These are phyloP conservation scores for Coriolopsis trogii DNA, from an alignment of 1,284 basidiomycete species.

Conservation along the genomic window DNA sequence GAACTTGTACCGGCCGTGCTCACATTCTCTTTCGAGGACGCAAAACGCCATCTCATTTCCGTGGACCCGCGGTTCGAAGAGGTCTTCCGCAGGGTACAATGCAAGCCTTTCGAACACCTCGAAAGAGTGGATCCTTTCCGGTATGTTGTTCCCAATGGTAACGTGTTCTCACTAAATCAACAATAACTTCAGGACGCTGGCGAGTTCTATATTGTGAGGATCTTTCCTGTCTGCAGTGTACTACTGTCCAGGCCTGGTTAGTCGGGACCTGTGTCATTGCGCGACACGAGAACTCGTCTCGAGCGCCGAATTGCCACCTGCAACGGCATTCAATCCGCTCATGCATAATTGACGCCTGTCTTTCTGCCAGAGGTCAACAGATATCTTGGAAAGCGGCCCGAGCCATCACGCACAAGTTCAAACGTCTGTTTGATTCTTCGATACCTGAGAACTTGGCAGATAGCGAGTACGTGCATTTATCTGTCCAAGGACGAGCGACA, in stretches of 20 bases:
- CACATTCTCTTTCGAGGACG: slow-evolving; percentile 75
- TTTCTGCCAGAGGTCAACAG: slow-evolving; percentile 86
- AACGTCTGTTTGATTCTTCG: slow-evolving; percentile 71
- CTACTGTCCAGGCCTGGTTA: too few species aligned
- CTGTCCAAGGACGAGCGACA: background rate
- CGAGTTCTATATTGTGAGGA: slow-evolving; percentile 56
- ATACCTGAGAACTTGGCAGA: slow-evolving; percentile 70
- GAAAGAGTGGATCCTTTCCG: slow-evolving; percentile 77
- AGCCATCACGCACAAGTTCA: slow-evolving; percentile 85
- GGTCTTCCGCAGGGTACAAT: slow-evolving; percentile 65
- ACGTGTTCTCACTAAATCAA: background rate
- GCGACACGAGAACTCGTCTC: background rate
- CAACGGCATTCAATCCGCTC: too few species aligned
- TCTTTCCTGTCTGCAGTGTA: too few species aligned
- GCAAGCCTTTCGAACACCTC: slow-evolving; percentile 75
- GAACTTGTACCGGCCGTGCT: slow-evolving; percentile 63
- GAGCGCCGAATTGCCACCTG: too few species aligned
- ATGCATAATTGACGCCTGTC: too few species aligned
- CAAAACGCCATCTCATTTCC: slow-evolving; percentile 69
- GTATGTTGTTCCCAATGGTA: slow-evolving; percentile 36
- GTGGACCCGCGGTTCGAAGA: slow-evolving; percentile 74
- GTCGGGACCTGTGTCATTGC: too few species aligned
- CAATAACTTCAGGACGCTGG: slow-evolving; percentile 41
- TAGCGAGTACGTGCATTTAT: slow-evolving; percentile 10
- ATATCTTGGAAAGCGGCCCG: slow-evolving; percentile 91